These are phyloP conservation scores for Pseudocercospora eumusae DNA, from an alignment of 2,329 filamentous ascomycete genomes.

Conservation along the genomic window DNA sequence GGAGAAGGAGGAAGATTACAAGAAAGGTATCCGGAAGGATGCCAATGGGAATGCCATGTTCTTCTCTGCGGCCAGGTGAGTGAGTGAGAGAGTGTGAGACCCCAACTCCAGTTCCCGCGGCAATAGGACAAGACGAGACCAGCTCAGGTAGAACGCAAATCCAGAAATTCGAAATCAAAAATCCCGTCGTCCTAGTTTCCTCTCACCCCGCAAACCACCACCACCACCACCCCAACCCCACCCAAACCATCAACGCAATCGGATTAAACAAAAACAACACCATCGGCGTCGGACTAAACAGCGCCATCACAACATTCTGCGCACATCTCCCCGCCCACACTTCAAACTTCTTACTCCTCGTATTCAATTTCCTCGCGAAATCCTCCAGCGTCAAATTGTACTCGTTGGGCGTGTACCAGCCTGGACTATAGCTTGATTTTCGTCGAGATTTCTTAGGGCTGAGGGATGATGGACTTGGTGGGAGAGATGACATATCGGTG, in stretches of 20 bases:
- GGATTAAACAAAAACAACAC: constrained; percentile 38
- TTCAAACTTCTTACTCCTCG: constrained; percentile 31
- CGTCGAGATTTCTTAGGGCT: constrained; percentile 15
- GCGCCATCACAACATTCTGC: constrained; percentile 38
- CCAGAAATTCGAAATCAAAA: too few species aligned
- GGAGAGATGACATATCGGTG: constrained; percentile 2
- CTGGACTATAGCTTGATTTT: constrained; percentile 23
- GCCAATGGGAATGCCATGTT: constrained; percentile 91
- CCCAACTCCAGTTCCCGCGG: too few species aligned
- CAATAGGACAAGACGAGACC: too few species aligned
- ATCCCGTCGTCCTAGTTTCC: too few species aligned
- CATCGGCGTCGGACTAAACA: constrained; percentile 36
- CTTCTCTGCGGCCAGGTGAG: constrained; percentile 30
- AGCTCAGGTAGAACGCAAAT: too few species aligned
- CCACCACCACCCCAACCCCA: constrained; percentile 23
- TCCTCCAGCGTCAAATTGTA: constrained; percentile 35
- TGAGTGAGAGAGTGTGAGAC: too few species aligned
- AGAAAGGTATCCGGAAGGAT: constrained; percentile 75
- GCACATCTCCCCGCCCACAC: constrained; percentile 33
- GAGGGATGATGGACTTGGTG: constrained; percentile 9
- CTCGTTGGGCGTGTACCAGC: constrained; percentile 36
- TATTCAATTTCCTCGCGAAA: constrained; percentile 33
- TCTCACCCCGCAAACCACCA: not conserved
- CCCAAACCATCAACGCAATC: constrained; percentile 32
- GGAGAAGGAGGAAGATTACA: constrained; percentile 82